These are phyloP conservation scores for Fusarium bulbicola DNA, from an alignment of 2,329 filamentous ascomycete species.

Conservation along the genomic window DNA sequence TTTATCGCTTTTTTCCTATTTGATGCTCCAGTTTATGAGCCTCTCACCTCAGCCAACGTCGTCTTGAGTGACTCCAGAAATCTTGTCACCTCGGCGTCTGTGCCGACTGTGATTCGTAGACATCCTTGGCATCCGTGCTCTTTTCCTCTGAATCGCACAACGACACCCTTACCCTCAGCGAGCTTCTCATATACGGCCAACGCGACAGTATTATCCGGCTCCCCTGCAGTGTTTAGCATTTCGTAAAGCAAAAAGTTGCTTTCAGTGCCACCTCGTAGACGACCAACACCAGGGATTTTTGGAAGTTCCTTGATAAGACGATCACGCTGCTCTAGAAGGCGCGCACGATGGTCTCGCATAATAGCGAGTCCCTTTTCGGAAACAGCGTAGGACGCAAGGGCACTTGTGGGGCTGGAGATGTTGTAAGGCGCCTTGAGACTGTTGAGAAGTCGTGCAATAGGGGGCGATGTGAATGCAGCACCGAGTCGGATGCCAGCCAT, in stretches of 20 bases:
- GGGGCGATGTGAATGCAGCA: conserved; percentile 79
- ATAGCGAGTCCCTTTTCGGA: conserved; percentile 71
- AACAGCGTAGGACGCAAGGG: conserved; percentile 79
- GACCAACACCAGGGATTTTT: conserved; percentile 78
- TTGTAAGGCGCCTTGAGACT: conserved; percentile 97
- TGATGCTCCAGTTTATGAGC: conserved; percentile 17
- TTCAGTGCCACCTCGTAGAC: conserved; percentile 79
- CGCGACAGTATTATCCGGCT: conserved; percentile 82
- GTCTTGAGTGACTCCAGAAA: conserved; percentile 75
- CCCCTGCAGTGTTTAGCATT: conserved; percentile 76
- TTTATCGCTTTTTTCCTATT: conserved; percentile 8
- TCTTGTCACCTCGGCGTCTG: conserved; percentile 82
- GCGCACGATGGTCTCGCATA: conserved; percentile 76
- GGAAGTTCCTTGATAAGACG: conserved; percentile 78
- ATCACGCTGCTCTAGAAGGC: conserved; percentile 80
- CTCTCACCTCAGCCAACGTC: conserved; percentile 57
- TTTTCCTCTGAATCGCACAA: conserved; percentile 92
- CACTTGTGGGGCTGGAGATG: conserved; percentile 86
- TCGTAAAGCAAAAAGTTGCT: conserved; percentile 94
- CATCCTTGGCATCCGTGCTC: conserved; percentile 91
- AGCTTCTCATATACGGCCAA: conserved; percentile 83
- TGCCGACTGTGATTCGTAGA: conserved; percentile 90
- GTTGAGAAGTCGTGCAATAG: conserved; percentile 84
- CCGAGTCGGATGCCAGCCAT: conserved; percentile 93
- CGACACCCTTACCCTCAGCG: conserved; percentile 87